Evolutionary conservation across 2,329 filamentous ascomycete species (phyloP).

Genomic region (Aphanoascus verrucosus): DNA sequence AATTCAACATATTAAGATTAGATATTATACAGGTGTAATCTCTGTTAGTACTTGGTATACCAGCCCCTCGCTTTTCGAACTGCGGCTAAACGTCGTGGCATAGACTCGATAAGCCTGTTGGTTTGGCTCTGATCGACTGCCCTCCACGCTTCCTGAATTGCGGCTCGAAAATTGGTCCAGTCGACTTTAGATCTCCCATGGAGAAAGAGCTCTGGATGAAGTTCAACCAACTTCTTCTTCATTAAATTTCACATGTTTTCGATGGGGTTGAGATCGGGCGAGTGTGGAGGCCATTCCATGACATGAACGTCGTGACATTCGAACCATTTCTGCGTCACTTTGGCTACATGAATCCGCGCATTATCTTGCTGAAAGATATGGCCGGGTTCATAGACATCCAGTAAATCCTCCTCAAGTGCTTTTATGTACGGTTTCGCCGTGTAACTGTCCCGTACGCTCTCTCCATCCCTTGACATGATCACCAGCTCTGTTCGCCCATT

Average conservation of each 20-base stretch:
- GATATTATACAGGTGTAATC: no score
- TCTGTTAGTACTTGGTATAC: conserved; percentile 9
- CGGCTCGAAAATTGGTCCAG: not conserved
- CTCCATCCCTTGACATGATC: not conserved
- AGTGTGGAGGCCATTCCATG: conserved; percentile 14
- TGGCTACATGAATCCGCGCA: not conserved
- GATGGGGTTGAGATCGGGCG: conserved; percentile 16
- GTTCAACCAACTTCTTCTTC: conserved; percentile 10
- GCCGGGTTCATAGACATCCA: not conserved
- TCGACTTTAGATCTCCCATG: not conserved
- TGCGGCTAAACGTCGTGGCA: not conserved
- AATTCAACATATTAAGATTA: no score
- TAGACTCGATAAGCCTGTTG: not conserved
- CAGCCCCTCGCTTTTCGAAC: conserved; percentile 1
- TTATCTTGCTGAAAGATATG: not conserved
- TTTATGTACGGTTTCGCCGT: not conserved
- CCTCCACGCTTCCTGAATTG: conserved; percentile 1
- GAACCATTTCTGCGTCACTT: not conserved
- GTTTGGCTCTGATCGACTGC: conserved; percentile 1
- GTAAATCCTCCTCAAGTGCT: not conserved
- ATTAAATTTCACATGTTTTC: conserved; percentile 16
- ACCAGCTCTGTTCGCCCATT: not conserved
- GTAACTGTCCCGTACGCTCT: not conserved
- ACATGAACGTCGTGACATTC: conserved; percentile 4
- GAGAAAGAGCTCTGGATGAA: not conserved